Conservation (phyloP, 257 asterid species). For the Mentha longifolia region DNA sequence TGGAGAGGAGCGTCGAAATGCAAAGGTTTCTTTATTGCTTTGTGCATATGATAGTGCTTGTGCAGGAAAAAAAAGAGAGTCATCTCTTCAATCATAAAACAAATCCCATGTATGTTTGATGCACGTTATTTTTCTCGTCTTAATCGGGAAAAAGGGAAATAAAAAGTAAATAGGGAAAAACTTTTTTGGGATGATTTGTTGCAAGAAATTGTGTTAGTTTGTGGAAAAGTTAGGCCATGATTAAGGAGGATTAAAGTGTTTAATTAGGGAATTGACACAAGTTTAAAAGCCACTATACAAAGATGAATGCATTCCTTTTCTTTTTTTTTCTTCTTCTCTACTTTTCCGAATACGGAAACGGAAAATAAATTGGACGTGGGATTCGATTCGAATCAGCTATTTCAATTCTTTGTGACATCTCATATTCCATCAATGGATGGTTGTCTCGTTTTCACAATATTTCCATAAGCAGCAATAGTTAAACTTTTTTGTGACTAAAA, state of each 20-base stretch:
- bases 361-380: too few species aligned
- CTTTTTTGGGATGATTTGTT: slow-evolving; percentile 1
- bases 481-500: too few species aligned
- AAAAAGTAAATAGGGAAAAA: neutral
- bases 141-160: slow-evolving; percentile 25
- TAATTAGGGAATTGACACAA: slow-evolving; percentile 17
- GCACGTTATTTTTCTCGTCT: slow-evolving; percentile 35
- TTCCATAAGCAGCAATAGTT: too few species aligned
- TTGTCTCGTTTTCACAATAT: too few species aligned
- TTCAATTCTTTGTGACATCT: too few species aligned
- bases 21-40: slow-evolving; percentile 26
- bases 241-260: neutral
- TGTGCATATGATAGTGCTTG: slow-evolving; percentile 47
- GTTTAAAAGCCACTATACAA: neutral
- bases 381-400: too few species aligned
- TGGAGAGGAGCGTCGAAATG: slow-evolving; percentile 65
- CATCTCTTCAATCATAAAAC: slow-evolving; percentile 48
- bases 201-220: slow-evolving; percentile 22
- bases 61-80: slow-evolving; percentile 69
- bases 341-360: neutral
- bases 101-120: slow-evolving; percentile 7
- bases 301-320: neutral
- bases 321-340: neutral
- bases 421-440: too few species aligned
- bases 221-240: slow-evolving; percentile 12